Conservation (phyloP, 2,329 filamentous ascomycete species). For the Apiospora koreana region DNA sequence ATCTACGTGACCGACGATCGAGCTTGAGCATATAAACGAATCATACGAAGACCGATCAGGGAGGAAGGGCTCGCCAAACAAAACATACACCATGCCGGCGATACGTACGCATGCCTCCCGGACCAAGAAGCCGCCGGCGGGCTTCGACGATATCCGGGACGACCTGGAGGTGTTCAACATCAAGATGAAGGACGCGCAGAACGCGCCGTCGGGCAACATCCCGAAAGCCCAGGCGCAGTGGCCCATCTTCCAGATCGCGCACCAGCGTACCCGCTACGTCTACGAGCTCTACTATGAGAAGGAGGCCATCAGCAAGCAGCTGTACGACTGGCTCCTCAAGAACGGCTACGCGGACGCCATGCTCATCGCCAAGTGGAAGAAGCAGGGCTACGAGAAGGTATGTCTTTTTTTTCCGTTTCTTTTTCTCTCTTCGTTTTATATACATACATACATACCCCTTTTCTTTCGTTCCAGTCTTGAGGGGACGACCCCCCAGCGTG, state of each 20-base stretch:
- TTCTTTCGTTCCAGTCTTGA: too few species aligned
- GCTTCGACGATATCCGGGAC: conserved; percentile 86
- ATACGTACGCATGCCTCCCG: conserved; percentile 70
- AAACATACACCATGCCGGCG: conserved; percentile 77
- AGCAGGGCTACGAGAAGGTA: conserved; percentile 97
- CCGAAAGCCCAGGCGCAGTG: conserved; percentile 88
- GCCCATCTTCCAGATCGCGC: conserved; percentile 97
- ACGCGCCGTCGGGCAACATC: conserved; percentile 77
- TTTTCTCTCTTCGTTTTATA: not conserved
- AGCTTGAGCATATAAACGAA: not conserved
- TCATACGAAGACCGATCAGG: not conserved
- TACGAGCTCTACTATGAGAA: conserved; percentile 99
- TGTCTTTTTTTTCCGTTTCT: not conserved
- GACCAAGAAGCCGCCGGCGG: conserved; percentile 80
- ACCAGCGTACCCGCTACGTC: conserved; percentile 89
- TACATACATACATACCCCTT: too few species aligned
- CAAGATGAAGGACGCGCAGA: conserved; percentile 95
- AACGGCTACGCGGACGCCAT: conserved; percentile 94
- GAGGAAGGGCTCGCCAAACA: not conserved
- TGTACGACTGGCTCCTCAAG: conserved; percentile 97
- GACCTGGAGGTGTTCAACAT: conserved; percentile 83
- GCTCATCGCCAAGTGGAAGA: conserved; percentile 99
- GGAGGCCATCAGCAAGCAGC: conserved; percentile 85
- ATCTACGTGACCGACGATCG: not conserved
- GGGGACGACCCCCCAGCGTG: too few species aligned